phyloP scores from a whole-genome alignment of 768 basidiomycete species.

The Amanita rubescens region DNA sequence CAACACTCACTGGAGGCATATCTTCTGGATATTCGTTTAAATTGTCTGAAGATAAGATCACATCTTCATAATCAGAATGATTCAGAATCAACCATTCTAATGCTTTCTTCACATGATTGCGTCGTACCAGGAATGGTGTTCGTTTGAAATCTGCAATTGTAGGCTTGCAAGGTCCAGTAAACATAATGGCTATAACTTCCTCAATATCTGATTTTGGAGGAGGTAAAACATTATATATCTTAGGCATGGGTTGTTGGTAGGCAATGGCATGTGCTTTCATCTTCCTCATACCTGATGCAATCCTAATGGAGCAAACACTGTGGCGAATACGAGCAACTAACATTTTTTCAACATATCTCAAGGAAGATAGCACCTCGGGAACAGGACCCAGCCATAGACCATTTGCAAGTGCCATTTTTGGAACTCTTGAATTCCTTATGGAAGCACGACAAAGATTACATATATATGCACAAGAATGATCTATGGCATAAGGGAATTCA shows the following conservation, averaged over 20 bases:
- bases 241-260: not conserved
- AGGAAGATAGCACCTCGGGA: no score
- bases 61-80: constrained; percentile 18
- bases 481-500: not conserved
- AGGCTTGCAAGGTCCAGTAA: not conserved
- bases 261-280: not conserved
- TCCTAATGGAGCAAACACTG: no score
- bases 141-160: constrained; percentile 11
- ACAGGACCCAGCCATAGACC: not conserved
- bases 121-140: constrained; percentile 18
- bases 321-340: no score
- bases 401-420: not conserved
- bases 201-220: not conserved
- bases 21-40: constrained; percentile 9
- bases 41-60: constrained; percentile 16
- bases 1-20: constrained; percentile 11
- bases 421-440: not conserved
- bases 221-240: not conserved
- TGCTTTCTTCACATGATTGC: constrained; percentile 14
- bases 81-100: constrained; percentile 22
- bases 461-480: not conserved
- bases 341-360: no score
- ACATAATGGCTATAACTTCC: constrained; percentile 11
- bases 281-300: not conserved
- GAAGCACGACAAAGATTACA: not conserved